A percentile compares a stretch with the other conserved stretches of the same genome.
Evolutionary conservation across 768 basidiomycete species (phyloP).

Genomic region (Hericium coralloides): DNA sequence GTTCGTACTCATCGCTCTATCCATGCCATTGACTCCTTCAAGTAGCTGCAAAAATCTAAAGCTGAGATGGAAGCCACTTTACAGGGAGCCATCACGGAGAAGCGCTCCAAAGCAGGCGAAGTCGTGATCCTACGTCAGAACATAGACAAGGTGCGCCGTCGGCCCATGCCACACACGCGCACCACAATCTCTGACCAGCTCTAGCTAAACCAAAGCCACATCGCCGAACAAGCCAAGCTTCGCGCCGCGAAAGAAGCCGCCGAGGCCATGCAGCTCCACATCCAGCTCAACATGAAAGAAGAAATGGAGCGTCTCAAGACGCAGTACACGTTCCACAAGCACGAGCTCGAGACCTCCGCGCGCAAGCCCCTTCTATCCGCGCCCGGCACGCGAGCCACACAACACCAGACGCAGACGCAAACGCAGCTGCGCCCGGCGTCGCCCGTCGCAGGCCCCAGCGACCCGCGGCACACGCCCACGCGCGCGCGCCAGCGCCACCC

Average conservation of each 20-base stretch:
- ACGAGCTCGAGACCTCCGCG: conserved; percentile 9
- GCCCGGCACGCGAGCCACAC: not conserved
- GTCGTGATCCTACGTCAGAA: conserved; percentile 11
- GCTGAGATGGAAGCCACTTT: conserved; percentile 6
- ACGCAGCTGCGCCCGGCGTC: conserved; percentile 1
- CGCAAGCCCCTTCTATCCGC: not conserved
- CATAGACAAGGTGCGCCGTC: conserved; percentile 9
- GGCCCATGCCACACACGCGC: not conserved
- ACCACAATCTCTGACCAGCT: not conserved
- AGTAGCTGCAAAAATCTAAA: conserved; percentile 5
- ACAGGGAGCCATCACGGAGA: conserved; percentile 10
- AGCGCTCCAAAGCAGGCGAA: conserved; percentile 13
- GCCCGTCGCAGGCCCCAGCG: not conserved
- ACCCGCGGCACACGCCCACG: not conserved
- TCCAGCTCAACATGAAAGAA: conserved; percentile 4
- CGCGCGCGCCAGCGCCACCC: not conserved
- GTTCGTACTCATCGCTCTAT: not conserved
- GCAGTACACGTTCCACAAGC: conserved; percentile 12
- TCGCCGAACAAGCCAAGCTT: conserved; percentile 7
- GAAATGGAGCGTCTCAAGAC: conserved; percentile 13
- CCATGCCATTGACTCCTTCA: not conserved
- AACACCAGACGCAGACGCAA: not conserved
- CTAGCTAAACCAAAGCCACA: conserved; percentile 2
- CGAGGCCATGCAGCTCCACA: conserved; percentile 6
- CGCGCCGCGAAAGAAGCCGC: conserved; percentile 8